Conservation (phyloP, 2,329 filamentous ascomycete genomes). For the Moelleriella libera region DNA sequence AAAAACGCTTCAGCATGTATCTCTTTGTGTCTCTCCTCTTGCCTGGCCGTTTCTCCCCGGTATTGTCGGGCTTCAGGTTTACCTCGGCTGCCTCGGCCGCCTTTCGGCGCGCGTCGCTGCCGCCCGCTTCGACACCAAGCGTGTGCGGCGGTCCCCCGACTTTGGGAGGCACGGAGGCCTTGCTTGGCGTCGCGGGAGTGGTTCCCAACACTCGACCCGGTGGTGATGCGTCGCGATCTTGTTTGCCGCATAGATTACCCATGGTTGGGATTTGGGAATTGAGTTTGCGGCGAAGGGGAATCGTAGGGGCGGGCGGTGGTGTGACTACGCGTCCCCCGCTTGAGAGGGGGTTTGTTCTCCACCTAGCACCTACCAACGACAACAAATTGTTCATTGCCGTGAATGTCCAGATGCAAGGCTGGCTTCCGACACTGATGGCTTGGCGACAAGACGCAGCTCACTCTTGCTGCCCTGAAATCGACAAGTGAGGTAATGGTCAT, state of each 20-base stretch:
- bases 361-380: too few species aligned
- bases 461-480: too few species aligned
- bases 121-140: constrained; percentile 37
- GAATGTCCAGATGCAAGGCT: too few species aligned
- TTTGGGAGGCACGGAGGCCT: constrained; percentile 34
- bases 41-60: background rate
- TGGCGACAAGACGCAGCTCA: too few species aligned
- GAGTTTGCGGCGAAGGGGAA: background rate
- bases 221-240: constrained; percentile 49
- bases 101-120: constrained; percentile 45
- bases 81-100: constrained; percentile 82
- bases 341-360: too few species aligned
- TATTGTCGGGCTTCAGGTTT: constrained; percentile 4
- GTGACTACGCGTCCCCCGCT: too few species aligned
- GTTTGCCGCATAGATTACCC: constrained; percentile 80
- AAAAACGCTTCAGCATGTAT: too few species aligned
- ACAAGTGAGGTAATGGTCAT: too few species aligned
- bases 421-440: too few species aligned
- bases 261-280: constrained; percentile 29
- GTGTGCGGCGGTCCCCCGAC: constrained; percentile 47
- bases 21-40: too few species aligned
- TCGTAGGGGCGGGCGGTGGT: too few species aligned
- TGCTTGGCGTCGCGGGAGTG: constrained; percentile 23
- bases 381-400: too few species aligned
- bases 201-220: constrained; percentile 59